phyloP scores from a whole-genome alignment of 192 early-diverging fungal genomes.

The Hyaloraphidium curvatum region DNA sequence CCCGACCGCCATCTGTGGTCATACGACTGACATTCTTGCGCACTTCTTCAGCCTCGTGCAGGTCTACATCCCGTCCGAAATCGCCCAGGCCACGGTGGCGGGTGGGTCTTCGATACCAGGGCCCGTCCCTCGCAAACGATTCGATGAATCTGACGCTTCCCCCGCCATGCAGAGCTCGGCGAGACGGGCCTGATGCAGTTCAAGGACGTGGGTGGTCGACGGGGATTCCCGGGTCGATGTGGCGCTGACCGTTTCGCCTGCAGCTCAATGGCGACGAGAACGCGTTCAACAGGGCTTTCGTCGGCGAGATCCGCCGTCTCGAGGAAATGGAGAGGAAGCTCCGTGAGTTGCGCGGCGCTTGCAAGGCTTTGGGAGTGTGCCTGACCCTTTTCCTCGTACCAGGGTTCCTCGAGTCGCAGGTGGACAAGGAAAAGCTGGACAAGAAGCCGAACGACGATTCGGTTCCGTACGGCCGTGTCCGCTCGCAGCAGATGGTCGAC shows the following conservation, averaged over 20 bases:
- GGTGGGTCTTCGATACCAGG: too few species aligned
- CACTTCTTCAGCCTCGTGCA: not conserved
- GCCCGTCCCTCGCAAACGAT: too few species aligned
- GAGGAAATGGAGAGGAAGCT: conserved; percentile 95
- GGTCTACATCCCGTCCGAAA: conserved; percentile 78
- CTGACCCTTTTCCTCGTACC: not conserved
- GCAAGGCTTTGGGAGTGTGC: not conserved
- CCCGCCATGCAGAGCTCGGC: conserved; percentile 83
- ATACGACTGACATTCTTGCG: too few species aligned
- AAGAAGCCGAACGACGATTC: conserved; percentile 9
- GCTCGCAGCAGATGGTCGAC: conserved; percentile 79
- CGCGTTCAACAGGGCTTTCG: conserved; percentile 92
- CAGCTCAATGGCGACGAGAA: conserved; percentile 84
- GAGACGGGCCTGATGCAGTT: conserved; percentile 89
- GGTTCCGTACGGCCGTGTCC: conserved; percentile 27
- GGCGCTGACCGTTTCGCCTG: not conserved
- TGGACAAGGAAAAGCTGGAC: conserved; percentile 54
- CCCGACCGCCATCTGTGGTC: too few species aligned
- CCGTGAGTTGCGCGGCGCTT: conserved; percentile 33
- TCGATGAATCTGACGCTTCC: too few species aligned
- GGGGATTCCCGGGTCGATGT: not conserved
- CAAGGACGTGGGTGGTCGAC: conserved; percentile 51
- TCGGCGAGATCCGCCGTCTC: conserved; percentile 79
- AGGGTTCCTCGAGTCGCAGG: conserved; percentile 69
- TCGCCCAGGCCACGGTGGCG: conserved; percentile 74